Percentiles rank a stretch among this genome's conserved stretches.
Evolutionary conservation across 2,329 filamentous ascomycete genomes (phyloP).

Genomic region (Aspergillus clavatus): DNA sequence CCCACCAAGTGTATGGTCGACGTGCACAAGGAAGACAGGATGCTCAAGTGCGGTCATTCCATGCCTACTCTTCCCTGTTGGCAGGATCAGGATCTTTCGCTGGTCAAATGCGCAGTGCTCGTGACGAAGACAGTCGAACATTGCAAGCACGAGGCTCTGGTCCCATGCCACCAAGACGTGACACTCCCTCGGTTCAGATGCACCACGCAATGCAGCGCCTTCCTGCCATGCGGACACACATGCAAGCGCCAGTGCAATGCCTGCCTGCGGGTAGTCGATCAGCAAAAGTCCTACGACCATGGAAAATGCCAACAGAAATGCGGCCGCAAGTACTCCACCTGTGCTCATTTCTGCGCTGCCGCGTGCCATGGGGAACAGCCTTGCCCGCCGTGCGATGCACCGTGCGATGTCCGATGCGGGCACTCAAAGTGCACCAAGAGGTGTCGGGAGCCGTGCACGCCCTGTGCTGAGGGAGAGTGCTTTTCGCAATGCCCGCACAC

Average conservation of each 20-base stretch:
- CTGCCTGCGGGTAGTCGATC: slow-evolving; percentile 43
- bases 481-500: slow-evolving; percentile 53
- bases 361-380: slow-evolving; percentile 48
- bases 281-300: slow-evolving; percentile 41
- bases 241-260: slow-evolving; percentile 48
- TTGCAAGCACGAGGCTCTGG: slow-evolving; percentile 52
- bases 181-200: slow-evolving; percentile 44
- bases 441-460: slow-evolving; percentile 58
- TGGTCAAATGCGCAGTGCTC: slow-evolving; percentile 46
- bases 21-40: slow-evolving; percentile 23
- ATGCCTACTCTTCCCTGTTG: slow-evolving; percentile 30
- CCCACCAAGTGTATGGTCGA: slow-evolving; percentile 28
- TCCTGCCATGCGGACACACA: slow-evolving; percentile 54
- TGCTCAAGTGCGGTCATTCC: slow-evolving; percentile 28
- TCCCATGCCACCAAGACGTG: slow-evolving; percentile 51
- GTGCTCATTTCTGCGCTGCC: slow-evolving; percentile 51
- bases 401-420: slow-evolving; percentile 54
- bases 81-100: slow-evolving; percentile 40
- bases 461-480: slow-evolving; percentile 55
- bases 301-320: slow-evolving; percentile 42
- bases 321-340: slow-evolving; percentile 49
- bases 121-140: slow-evolving; percentile 49
- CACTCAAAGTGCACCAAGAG: slow-evolving; percentile 53
- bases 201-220: slow-evolving; percentile 40
- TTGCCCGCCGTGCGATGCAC: slow-evolving; percentile 27